Evolutionary conservation across 768 basidiomycete genomes (phyloP).

Genomic region (Plicaturopsis crispa): DNA sequence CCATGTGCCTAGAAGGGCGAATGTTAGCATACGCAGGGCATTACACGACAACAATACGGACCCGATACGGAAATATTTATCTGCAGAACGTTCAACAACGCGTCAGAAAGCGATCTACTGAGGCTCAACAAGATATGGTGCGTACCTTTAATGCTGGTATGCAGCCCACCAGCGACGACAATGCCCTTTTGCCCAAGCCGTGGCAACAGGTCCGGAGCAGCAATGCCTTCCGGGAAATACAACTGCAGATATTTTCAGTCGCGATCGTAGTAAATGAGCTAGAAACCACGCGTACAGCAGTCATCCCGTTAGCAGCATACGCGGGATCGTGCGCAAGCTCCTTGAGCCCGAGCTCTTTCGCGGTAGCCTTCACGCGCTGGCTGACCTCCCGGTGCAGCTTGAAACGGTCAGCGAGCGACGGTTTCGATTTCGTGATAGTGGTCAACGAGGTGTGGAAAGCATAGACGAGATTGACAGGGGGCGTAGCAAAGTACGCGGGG

Average conservation of each 20-base stretch:
- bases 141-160: conserved; percentile 75
- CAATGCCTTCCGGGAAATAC: conserved; percentile 80
- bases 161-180: conserved; percentile 84
- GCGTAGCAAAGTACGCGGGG: conserved; percentile 90
- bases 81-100: conserved; percentile 27
- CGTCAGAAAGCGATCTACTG: background rate
- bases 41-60: conserved; percentile 20
- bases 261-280: background rate
- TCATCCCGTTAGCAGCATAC: conserved; percentile 90
- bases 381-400: conserved; percentile 64
- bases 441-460: conserved; percentile 80
- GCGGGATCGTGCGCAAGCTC: conserved; percentile 57
- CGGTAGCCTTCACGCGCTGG: conserved; percentile 59
- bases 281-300: conserved; percentile 45
- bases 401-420: conserved; percentile 76
- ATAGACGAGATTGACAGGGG: conserved; percentile 91
- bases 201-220: conserved; percentile 69
- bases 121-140: conserved; percentile 5
- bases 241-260: conserved; percentile 29
- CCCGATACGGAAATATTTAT: conserved; percentile 91
- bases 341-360: conserved; percentile 60
- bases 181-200: conserved; percentile 64
- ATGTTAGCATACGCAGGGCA: no score
- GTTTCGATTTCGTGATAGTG: conserved; percentile 53
- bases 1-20: conserved; percentile 69